Conservation (phyloP, 2,329 filamentous ascomycete genomes). For the Lachnellula cervina region DNA sequence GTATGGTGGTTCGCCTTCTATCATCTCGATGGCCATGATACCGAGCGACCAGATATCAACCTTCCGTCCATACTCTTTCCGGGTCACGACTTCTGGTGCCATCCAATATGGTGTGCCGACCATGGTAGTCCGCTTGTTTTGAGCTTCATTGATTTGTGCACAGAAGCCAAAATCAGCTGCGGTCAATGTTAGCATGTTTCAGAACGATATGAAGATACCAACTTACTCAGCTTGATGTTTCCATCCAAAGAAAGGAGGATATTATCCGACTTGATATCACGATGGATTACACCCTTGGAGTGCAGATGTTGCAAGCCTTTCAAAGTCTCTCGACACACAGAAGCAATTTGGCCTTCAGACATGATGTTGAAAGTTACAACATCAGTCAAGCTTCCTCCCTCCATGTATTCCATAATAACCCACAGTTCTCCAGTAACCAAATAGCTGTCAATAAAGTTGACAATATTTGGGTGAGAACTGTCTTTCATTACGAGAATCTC, state of each 20-base stretch:
- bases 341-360: conserved; percentile 95
- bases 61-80: conserved; percentile 96
- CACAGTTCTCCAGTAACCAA: conserved; percentile 85
- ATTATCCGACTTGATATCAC: conserved; percentile 99
- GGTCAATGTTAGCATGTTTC: conserved; percentile 30
- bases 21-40: conserved; percentile 99
- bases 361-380: conserved; percentile 99
- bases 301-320: conserved; percentile 91
- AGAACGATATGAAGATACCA: neutral
- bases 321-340: conserved; percentile 89
- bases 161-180: conserved; percentile 97
- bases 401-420: conserved; percentile 99
- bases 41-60: conserved; percentile 98
- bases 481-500: conserved; percentile 99
- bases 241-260: conserved; percentile 90
- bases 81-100: conserved; percentile 95
- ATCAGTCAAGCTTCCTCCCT: conserved; percentile 93
- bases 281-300: conserved; percentile 95
- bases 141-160: conserved; percentile 93
- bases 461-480: conserved; percentile 95
- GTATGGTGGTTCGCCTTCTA: conserved; percentile 96
- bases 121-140: conserved; percentile 98
- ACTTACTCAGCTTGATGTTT: conserved; percentile 93
- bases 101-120: conserved; percentile 99
- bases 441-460: conserved; percentile 98